phyloP scores from a whole-genome alignment of 2,329 filamentous ascomycete genomes.

The Talaromyces marneffei region DNA sequence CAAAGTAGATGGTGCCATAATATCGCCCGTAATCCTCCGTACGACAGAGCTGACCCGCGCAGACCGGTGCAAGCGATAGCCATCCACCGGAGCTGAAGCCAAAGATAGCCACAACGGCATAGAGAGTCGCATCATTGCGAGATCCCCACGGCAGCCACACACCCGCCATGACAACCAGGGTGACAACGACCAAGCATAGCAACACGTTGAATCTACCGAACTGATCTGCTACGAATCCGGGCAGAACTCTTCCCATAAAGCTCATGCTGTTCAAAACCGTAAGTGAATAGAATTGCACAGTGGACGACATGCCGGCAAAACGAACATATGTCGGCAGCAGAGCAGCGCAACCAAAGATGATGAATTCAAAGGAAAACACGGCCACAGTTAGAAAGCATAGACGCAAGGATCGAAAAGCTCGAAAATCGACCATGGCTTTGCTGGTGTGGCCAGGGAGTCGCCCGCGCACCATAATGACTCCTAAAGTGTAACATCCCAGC shows the following conservation, averaged over 20 bases:
- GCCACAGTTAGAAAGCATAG: slow-evolving; percentile 40
- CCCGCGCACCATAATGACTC: slow-evolving; percentile 30
- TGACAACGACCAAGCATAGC: slow-evolving; percentile 30
- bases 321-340: slow-evolving; percentile 44
- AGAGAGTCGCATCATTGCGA: slow-evolving; percentile 35
- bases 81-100: slow-evolving; percentile 48
- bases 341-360: slow-evolving; percentile 45
- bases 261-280: slow-evolving; percentile 43
- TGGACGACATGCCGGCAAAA: slow-evolving; percentile 32
- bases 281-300: slow-evolving; percentile 42
- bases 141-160: slow-evolving; percentile 45
- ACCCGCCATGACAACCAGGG: slow-evolving; percentile 37
- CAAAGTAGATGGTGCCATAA: slow-evolving; percentile 44
- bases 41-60: slow-evolving; percentile 44
- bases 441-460: slow-evolving; percentile 25
- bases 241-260: slow-evolving; percentile 40
- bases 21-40: slow-evolving; percentile 45
- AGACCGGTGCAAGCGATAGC: slow-evolving; percentile 42
- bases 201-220: slow-evolving; percentile 46
- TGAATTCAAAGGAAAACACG: slow-evolving; percentile 46
- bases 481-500: slow-evolving; percentile 27
- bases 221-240: slow-evolving; percentile 40
- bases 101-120: slow-evolving; percentile 43
- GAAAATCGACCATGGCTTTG: slow-evolving; percentile 34
- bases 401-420: slow-evolving; percentile 37